These are phyloP conservation scores for Phytophthora pisi DNA, from an alignment of 352 stramenopile genomes.

Conservation along the genomic window DNA sequence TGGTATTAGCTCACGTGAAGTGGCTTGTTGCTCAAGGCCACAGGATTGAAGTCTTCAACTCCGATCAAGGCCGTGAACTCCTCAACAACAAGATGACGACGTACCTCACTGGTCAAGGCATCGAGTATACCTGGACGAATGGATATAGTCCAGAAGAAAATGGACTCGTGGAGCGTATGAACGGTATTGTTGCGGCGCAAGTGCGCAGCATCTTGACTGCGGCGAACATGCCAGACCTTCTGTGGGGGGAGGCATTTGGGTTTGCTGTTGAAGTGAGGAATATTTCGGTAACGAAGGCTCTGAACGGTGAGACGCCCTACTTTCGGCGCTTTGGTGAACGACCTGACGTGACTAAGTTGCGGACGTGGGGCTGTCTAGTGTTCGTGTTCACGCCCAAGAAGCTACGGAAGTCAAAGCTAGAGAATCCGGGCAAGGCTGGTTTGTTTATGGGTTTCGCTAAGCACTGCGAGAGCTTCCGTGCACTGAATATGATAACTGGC, in stretches of 20 bases:
- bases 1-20: neutral
- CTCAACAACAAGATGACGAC: neutral
- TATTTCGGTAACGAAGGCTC: neutral
- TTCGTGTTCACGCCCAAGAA: neutral
- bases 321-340: neutral
- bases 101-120: neutral
- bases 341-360: neutral
- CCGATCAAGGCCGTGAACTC: neutral
- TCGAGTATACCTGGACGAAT: neutral
- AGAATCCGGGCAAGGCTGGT: neutral
- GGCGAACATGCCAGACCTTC: neutral
- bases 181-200: neutral
- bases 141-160: neutral
- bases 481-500: neutral
- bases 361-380: neutral
- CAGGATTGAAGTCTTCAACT: neutral
- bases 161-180: neutral
- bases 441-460: neutral
- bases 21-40: neutral
- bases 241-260: neutral
- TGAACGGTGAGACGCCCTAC: neutral
- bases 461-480: neutral
- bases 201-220: neutral
- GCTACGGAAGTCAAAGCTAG: neutral
- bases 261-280: neutral